Base-by-base conservation (phyloP, 2,329 filamentous ascomycete species). In the Macrophomina pseudophaseolina region DNA sequence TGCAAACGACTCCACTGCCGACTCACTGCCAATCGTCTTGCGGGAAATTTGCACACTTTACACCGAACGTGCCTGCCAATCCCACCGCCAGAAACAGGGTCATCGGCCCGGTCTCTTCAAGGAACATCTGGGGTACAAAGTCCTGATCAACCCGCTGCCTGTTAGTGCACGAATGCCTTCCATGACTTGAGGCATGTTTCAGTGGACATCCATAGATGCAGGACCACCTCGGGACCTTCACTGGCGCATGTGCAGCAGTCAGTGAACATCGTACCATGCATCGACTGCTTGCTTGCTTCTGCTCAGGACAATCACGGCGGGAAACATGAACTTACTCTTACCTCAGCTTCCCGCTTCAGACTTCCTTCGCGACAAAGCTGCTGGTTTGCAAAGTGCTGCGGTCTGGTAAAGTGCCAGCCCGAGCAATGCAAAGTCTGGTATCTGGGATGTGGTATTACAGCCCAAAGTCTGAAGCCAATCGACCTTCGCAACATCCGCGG, bases 321-420 rank as follows among this genome's bases (percentile, higher is more conserved):
- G 23, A 23, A 23, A 23, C 23, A 23, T 23, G 23, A 23, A 71
- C 76, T 69, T 67, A 78, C 76, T 79, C 65, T 80, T 81, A 5
- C 81, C 80, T 32, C 78, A 70, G 28, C 75, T 74, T 0, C 76
- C 78, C 40, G 71, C 54, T 30, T 72, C 69, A 49, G 74, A 72
- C 5, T 70, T 70, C 75, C 72, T 68, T 82, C 80, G 33, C 78
- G 74, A 60, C 79, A 71, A 70, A 82, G 80, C 67, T 82, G 81
- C 75, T 82, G 81, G 2, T 82, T 70, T 4, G 79, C 80, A 30
- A 30, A 83, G 71, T 0, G 75, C 75, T 6, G 76, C 70, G 0
- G 80, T 82, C 65, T 80, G 81, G 58, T 82, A 60, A n/a, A 81
- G 74, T 1, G 80, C 81, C 3, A 82, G 71, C 33, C 82, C 79